Conservation (phyloP, 768 basidiomycete species). For the Phaeotremella fagi region DNA sequence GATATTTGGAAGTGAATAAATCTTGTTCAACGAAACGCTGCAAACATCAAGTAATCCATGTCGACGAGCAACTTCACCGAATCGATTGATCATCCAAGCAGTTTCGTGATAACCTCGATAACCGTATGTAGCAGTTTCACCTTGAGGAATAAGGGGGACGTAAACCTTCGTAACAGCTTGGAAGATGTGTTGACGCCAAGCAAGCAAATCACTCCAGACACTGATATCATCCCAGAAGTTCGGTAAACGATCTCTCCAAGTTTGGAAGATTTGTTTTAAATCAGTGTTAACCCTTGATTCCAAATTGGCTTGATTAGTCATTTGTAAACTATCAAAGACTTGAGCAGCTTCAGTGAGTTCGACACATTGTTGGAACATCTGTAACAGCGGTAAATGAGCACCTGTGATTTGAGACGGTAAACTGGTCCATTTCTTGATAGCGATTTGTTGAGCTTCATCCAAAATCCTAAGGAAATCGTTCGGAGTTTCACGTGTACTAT, state of each 20-base stretch:
- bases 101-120: constrained; percentile 98
- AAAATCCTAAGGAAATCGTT: constrained; percentile 77
- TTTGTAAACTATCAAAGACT: constrained; percentile 83
- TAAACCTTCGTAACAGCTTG: constrained; percentile 94
- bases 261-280: constrained; percentile 90
- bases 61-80: constrained; percentile 96
- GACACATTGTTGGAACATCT: constrained; percentile 98
- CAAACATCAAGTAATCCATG: constrained; percentile 95
- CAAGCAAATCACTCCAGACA: constrained; percentile 98
- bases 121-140: constrained; percentile 59
- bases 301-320: constrained; percentile 78
- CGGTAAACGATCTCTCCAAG: constrained; percentile 94
- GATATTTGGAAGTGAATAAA: constrained; percentile 98
- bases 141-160: constrained; percentile 70
- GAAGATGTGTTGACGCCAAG: constrained; percentile 98
- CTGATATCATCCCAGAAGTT: constrained; percentile 96
- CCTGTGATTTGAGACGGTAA: constrained; percentile 78
- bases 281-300: constrained; percentile 86
- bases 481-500: constrained; percentile 68
- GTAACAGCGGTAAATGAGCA: constrained; percentile 90
- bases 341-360: constrained; percentile 88
- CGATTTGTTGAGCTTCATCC: constrained; percentile 94
- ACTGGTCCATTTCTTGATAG: constrained; percentile 90
- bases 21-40: constrained; percentile 88
- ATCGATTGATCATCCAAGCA: constrained; percentile 99